Evolutionary conservation across 352 stramenopile genomes (phyloP).

Genomic region (Phytopythium kandeliae): DNA sequence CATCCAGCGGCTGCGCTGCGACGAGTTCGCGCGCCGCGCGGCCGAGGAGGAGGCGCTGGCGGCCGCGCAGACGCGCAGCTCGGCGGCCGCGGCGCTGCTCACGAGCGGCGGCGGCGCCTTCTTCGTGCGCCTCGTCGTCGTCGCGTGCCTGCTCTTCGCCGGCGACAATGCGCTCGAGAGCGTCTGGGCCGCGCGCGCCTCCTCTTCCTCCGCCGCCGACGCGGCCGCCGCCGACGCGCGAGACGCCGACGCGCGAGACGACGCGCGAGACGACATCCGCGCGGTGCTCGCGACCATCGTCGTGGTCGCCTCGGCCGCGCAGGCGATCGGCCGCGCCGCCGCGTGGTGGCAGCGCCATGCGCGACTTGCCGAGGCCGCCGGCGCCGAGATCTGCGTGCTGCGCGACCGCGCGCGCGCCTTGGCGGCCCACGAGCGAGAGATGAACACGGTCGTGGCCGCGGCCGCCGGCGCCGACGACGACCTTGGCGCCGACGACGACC

Average conservation of each 20-base stretch:
- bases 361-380: background rate
- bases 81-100: background rate
- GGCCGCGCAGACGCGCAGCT: background rate
- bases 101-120: conserved; percentile 3
- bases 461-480: background rate
- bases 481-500: background rate
- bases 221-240: no score
- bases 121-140: conserved; percentile 2
- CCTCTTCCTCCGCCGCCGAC: no score
- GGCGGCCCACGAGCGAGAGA: conserved; percentile 1
- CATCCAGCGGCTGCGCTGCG: background rate
- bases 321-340: background rate
- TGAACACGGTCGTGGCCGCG: conserved; percentile 5
- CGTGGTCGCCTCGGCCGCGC: background rate
- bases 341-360: conserved; percentile 2
- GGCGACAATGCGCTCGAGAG: conserved; percentile 1
- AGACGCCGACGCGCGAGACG: no score
- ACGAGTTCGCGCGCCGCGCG: background rate
- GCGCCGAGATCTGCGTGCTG: background rate
- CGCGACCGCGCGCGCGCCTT: background rate
- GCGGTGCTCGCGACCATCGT: conserved; percentile 2
- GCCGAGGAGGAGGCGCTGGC: background rate
- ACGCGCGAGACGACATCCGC: no score
- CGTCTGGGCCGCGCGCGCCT: no score
- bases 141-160: conserved; percentile 3